Base-by-base conservation (phyloP, 768 basidiomycete species). In the Chalciporus chontae region DNA sequence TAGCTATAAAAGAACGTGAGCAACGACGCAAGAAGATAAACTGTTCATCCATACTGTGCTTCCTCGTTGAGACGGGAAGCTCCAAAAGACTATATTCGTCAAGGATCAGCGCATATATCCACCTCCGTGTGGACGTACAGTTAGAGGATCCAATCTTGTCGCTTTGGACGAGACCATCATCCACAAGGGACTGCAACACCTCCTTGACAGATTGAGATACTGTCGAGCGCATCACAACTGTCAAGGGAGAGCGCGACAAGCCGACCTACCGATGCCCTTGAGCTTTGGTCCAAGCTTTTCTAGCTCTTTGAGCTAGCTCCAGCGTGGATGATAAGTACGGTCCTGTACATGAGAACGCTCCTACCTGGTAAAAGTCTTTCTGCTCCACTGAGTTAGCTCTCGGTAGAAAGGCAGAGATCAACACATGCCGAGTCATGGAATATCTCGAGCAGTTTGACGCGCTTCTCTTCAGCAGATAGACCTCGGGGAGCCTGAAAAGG, bases 101-200 rank as follows among this genome's bases (percentile, higher is more conserved):
- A 38, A 55, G 51, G 40, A 46, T 48, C 38, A 47, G 47, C 62
- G 66, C 55, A 67, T 61, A 58, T 48, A 61, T 43, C 15, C 52
- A 48, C 40, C 50, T 43, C 24, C 7, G 1, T 52, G 40, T 8
- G 15, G 17, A 69, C 85, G 58, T 64, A 92, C 94, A 96, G 64
- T 95, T 96, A 3, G 90, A 91, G 8, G 93, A 88, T 27, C 94
- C 94, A 49, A 95, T 94, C 71, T 97, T 97, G 68, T 97, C 94
- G 40, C 74, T 75, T 62, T 88, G 83, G 19, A 95, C 91, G 24
- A 94, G 73, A 1, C 85, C 83, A 59, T 96, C 94, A 56, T 93
- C 87, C 9, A 92, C 84, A 24, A 97, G 77, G 2, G 87, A 85
- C 59, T 92, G 88, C 3, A 96, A 68, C 0, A 95, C 87, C 58